phyloP scores from a whole-genome alignment of 768 basidiomycete species.

The Rhodotorula taiwanensis region DNA sequence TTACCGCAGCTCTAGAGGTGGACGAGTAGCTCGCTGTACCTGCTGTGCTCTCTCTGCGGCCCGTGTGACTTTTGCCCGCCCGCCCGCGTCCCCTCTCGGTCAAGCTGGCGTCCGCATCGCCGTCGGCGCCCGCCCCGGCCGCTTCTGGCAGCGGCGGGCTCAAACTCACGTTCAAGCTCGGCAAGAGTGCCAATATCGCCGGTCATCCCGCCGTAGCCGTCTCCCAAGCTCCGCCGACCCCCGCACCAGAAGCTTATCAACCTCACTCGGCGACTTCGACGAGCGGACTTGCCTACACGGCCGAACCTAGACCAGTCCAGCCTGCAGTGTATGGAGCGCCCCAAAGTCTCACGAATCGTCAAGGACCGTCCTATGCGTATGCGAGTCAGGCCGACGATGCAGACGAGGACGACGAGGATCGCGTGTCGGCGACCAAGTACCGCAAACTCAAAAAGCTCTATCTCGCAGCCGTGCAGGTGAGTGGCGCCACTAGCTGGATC shows the following conservation, averaged over 20 bases:
- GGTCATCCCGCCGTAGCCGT: constrained; percentile 13
- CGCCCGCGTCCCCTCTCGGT: not conserved
- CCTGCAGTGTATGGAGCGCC: too few species aligned
- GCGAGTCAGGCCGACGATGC: not conserved
- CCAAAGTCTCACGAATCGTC: not conserved
- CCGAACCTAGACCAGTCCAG: too few species aligned
- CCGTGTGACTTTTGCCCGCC: not conserved
- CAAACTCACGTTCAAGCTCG: constrained; percentile 44
- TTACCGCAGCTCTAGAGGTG: too few species aligned
- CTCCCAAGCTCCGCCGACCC: not conserved
- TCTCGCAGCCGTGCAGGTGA: constrained; percentile 64
- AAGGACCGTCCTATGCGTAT: not conserved
- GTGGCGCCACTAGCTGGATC: too few species aligned
- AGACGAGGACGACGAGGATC: not conserved
- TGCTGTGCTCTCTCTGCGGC: too few species aligned
- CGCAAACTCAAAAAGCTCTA: constrained; percentile 59
- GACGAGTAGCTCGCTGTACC: too few species aligned
- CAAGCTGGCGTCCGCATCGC: constrained; percentile 9
- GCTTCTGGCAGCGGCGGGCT: constrained; percentile 2
- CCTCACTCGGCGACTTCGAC: constrained; percentile 50
- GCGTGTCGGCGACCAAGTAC: constrained; percentile 50
- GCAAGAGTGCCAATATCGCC: constrained; percentile 55
- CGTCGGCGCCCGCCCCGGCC: not conserved
- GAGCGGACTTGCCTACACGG: constrained; percentile 31
- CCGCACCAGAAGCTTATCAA: too few species aligned